These are phyloP conservation scores for Rhizoclosmatium globosum DNA, from an alignment of 192 early-diverging fungal species.

Conservation along the genomic window DNA sequence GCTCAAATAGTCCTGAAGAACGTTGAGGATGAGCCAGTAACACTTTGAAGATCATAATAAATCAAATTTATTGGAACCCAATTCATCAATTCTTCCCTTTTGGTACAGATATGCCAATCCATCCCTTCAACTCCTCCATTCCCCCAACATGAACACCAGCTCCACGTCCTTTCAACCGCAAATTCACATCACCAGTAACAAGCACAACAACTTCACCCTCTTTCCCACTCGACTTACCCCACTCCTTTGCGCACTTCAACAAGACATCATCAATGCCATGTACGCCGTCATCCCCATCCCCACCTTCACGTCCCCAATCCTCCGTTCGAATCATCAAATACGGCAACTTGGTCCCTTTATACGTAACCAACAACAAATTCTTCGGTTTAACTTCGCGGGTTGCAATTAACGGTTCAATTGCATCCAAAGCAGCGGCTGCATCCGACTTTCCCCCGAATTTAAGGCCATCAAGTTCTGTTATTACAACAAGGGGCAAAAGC, in stretches of 20 bases:
- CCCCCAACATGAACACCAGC: constrained; percentile 38
- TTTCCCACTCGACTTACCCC: not conserved
- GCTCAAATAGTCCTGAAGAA: constrained; percentile 39
- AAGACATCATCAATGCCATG: constrained; percentile 51
- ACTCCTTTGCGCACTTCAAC: constrained; percentile 34
- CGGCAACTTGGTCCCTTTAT: constrained; percentile 44
- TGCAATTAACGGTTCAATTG: constrained; percentile 25
- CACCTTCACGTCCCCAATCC: constrained; percentile 29
- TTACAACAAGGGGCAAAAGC: constrained; percentile 35
- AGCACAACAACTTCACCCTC: constrained; percentile 36
- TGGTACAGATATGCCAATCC: not conserved
- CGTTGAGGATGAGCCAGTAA: too few relatives aligned
- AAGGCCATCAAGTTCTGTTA: constrained; percentile 54
- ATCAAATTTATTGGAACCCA: too few relatives aligned
- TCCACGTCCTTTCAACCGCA: constrained; percentile 52
- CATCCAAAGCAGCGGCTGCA: constrained; percentile 24
- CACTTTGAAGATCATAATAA: too few relatives aligned
- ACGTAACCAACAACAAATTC: constrained; percentile 45
- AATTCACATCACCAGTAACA: constrained; percentile 55
- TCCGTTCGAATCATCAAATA: constrained; percentile 50
- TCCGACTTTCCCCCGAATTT: constrained; percentile 5
- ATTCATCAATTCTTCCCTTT: too few relatives aligned
- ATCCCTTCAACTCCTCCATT: constrained; percentile 29
- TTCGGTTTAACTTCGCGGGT: constrained; percentile 14
- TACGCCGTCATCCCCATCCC: constrained; percentile 12